These are phyloP conservation scores for Lunasporangiospora selenospora DNA, from an alignment of 192 early-diverging fungal genomes.

Conservation along the genomic window DNA sequence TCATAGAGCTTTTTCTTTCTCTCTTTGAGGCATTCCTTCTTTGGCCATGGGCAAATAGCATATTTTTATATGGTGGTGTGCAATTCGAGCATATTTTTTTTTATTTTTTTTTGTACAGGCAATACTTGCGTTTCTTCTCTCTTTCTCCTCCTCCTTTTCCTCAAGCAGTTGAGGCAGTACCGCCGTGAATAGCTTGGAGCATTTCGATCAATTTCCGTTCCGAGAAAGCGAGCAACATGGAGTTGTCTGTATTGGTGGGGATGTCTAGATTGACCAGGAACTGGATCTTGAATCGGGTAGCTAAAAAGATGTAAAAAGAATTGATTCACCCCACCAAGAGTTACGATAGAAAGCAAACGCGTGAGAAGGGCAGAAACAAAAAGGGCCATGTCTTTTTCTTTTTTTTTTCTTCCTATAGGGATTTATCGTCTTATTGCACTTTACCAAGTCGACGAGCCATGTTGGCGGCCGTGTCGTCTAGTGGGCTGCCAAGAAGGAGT, in stretches of 20 bases:
- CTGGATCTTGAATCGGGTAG: conserved; percentile 28
- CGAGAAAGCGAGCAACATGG: conserved; percentile 26
- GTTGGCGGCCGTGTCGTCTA: conserved; percentile 25
- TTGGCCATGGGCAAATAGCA: too few relatives aligned
- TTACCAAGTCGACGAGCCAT: conserved; percentile 38
- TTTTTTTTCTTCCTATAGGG: not conserved
- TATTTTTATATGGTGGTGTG: too few relatives aligned
- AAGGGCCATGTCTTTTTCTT: not conserved
- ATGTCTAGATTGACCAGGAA: conserved; percentile 36
- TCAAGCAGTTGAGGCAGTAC: too few relatives aligned
- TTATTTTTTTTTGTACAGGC: too few relatives aligned
- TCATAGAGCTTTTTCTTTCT: too few relatives aligned
- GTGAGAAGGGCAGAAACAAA: not conserved
- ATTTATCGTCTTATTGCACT: not conserved
- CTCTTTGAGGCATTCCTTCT: too few relatives aligned
- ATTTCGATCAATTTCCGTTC: conserved; percentile 34
- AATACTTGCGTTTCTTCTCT: too few relatives aligned
- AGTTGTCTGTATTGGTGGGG: conserved; percentile 19
- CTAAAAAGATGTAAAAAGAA: conserved; percentile 10
- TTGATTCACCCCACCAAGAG: too few relatives aligned
- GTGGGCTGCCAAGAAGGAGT: conserved; percentile 13
- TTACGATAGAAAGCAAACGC: too few relatives aligned
- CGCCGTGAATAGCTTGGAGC: conserved; percentile 8
- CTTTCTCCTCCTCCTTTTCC: not conserved
- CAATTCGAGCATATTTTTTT: too few relatives aligned